A percentile compares a stretch with the other conserved stretches of the same genome.
Evolutionary conservation across 805 yeast species (phyloP).

Genomic region (Ogataea ramenticola): DNA sequence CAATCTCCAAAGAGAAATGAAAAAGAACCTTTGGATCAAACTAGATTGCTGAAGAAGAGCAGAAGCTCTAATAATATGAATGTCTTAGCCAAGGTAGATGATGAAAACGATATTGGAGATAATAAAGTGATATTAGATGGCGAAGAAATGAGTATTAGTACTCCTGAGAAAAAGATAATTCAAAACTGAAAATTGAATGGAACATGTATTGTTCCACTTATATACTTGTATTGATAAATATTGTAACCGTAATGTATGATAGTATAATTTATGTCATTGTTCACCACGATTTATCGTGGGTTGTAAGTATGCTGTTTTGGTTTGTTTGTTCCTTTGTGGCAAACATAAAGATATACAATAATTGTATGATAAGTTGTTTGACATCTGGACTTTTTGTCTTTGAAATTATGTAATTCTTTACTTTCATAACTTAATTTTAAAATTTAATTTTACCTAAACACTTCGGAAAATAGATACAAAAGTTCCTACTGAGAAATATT

Average conservation of each 20-base stretch:
- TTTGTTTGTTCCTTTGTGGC: no score
- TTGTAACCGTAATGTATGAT: neutral
- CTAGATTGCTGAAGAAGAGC: conserved; percentile 10
- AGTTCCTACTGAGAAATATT: no score
- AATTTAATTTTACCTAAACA: no score
- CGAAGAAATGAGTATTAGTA: neutral
- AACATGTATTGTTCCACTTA: neutral
- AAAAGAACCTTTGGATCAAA: conserved; percentile 4
- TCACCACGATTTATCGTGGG: no score
- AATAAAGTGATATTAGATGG: neutral
- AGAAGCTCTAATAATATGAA: conserved; percentile 5
- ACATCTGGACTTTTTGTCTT: no score
- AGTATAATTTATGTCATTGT: neutral
- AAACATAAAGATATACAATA: no score
- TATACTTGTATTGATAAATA: neutral
- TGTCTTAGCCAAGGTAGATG: neutral
- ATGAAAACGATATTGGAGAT: neutral
- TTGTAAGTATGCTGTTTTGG: no score
- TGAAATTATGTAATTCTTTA: no score
- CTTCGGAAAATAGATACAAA: no score
- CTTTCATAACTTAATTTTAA: no score
- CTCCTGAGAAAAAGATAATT: neutral
- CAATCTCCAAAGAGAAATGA: conserved; percentile 13
- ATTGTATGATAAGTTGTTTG: no score
- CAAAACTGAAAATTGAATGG: no score